Evolutionary conservation across 2,329 filamentous ascomycete genomes (phyloP), one percentile per base, ranked within the genome.

Genomic region (Aspergillus fumigatus): DNA sequence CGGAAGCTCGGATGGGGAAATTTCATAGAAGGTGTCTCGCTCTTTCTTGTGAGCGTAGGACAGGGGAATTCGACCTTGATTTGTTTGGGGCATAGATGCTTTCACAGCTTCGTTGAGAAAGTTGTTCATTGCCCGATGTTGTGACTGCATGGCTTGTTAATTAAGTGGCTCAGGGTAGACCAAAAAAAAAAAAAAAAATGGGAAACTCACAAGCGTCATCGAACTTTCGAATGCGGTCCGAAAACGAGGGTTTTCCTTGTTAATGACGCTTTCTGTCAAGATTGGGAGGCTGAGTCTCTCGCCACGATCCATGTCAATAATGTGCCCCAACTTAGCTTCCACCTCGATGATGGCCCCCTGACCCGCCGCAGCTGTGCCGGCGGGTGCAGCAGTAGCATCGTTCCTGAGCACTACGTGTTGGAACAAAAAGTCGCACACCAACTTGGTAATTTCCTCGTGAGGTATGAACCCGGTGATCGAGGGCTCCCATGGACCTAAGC

Each of bases 271-370:
- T 70, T 94, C 89, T 0, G 89, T 87, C 23, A 81, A 73, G 4
- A 94, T 80, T 5, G 85, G 84, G 9, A 92, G 75, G 9, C 82
- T 77, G 26, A 92, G 77, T n/a, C 90, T 83, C 49, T 86, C 80
- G 55, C 88, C 84, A 6, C 85, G 89, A 59, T 87, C 83, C 68
- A 85, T 86, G 70, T 90, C 87, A 56, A 93, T 84, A 14, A 97
- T 80, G 26, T 86, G 88, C 19, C 94, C 94, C 50, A 97, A 80
- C 73, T 97, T 97, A 9, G 92, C 94, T 76, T 99, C 94, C 54
- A 99, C 89, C 74, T 99, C 94, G 53, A 97, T 86, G 58, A 90
- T 83, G 14, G 92, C 87, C 6, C 85, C 85, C 17, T 83, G 81
- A 52, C 82, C 82, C 17, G 78, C 74, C 21, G 88, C 82, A 63